phyloP scores from a whole-genome alignment of 441 rosid species.

The Capsella rubella region DNA sequence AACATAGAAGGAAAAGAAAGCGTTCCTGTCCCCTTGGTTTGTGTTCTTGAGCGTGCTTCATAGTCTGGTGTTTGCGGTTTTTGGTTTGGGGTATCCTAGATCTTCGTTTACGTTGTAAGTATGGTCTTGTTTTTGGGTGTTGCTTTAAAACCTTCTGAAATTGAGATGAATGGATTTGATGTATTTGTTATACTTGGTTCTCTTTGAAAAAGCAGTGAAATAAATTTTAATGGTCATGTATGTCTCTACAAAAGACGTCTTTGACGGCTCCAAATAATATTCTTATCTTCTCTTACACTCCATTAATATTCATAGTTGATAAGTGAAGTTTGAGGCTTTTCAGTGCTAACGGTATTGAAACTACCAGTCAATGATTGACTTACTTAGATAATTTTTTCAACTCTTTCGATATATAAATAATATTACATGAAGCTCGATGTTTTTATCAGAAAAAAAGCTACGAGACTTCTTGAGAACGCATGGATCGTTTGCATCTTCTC shows the following conservation, averaged over 20 bases:
- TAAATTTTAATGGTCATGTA: slow-evolving; percentile 21
- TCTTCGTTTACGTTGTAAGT: slow-evolving; percentile 39
- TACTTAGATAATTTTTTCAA: neutral
- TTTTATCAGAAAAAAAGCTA: neutral
- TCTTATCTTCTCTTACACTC: slow-evolving; percentile 6
- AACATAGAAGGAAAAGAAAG: slow-evolving; percentile 19
- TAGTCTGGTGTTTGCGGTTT: neutral
- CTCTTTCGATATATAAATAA: slow-evolving; percentile 14
- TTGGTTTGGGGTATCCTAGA: slow-evolving; percentile 17
- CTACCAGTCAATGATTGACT: neutral
- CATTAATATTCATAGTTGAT: slow-evolving; percentile 7
- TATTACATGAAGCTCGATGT: slow-evolving; percentile 4
- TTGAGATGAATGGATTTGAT: slow-evolving; percentile 38
- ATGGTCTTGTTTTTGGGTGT: slow-evolving; percentile 40
- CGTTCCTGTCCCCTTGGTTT: slow-evolving; percentile 25
- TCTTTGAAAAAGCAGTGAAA: slow-evolving; percentile 35
- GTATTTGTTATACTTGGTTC: slow-evolving; percentile 11
- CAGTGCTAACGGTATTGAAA: slow-evolving; percentile 12
- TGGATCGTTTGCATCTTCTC: slow-evolving; percentile 19
- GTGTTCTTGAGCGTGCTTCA: slow-evolving; percentile 17
- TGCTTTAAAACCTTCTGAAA: slow-evolving; percentile 5
- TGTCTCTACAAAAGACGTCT: neutral
- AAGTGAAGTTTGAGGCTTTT: neutral
- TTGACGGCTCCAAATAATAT: slow-evolving; percentile 32
- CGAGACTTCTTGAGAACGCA: slow-evolving; percentile 10